Percentiles rank a stretch among this genome's conserved stretches.
Evolutionary conservation across 371 early-diverging fungal genomes (phyloP).

Genomic region (Zopfochytrium polystomum): DNA sequence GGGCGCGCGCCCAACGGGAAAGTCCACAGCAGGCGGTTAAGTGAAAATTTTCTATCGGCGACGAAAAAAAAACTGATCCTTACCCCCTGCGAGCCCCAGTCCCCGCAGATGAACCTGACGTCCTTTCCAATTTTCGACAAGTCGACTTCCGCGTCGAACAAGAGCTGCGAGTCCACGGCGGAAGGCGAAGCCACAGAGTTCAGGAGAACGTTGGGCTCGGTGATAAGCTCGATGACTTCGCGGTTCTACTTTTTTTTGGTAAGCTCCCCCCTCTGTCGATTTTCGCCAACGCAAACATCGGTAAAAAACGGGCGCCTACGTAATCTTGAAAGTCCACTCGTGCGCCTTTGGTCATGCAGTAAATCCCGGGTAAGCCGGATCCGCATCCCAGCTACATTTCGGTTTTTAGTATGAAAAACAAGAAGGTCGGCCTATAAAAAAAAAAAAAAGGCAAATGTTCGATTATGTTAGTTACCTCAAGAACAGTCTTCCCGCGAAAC

Average conservation of each 20-base stretch:
- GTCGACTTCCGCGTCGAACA: slow-evolving; percentile 40
- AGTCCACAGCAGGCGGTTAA: too few relatives aligned
- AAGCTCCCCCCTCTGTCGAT: background rate
- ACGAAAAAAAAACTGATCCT: too few relatives aligned
- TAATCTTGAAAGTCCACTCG: slow-evolving; percentile 86
- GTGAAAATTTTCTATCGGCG: too few relatives aligned
- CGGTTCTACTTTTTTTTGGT: slow-evolving; percentile 54
- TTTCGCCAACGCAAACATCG: background rate
- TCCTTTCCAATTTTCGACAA: background rate
- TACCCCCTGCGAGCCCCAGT: too few relatives aligned
- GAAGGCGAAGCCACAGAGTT: slow-evolving; percentile 60
- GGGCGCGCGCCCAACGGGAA: too few relatives aligned
- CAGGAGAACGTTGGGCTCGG: slow-evolving; percentile 83
- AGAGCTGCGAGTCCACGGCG: slow-evolving; percentile 48
- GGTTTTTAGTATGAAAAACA: too few relatives aligned
- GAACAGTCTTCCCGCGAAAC: slow-evolving; percentile 54
- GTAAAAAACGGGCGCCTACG: slow-evolving; percentile 20
- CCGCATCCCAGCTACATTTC: slow-evolving; percentile 91
- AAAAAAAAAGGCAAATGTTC: too few relatives aligned
- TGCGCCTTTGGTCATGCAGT: slow-evolving; percentile 59
- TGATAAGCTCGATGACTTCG: slow-evolving; percentile 80
- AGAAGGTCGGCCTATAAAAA: background rate
- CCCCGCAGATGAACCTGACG: slow-evolving; percentile 8
- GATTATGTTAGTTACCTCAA: slow-evolving; percentile 53
- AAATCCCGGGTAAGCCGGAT: slow-evolving; percentile 80